Percentiles rank a stretch among this genome's conserved stretches.
These are phyloP conservation scores for Cryptosporidium xiaoi DNA, from an alignment of 169 alveolate genomes.

Conservation along the genomic window DNA sequence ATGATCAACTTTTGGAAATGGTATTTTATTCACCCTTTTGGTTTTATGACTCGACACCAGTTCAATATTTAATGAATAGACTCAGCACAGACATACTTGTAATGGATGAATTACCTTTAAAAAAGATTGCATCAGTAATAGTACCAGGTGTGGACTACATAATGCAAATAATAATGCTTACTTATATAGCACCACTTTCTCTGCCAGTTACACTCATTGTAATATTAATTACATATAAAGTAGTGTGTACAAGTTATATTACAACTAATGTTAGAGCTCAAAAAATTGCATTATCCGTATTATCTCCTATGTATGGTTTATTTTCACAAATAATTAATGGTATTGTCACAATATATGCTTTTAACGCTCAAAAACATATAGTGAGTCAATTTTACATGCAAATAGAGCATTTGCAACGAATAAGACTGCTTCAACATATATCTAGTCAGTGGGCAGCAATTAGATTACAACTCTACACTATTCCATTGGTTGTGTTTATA, in stretches of 20 bases:
- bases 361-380: slow-evolving; percentile 44
- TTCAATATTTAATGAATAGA: slow-evolving; percentile 42
- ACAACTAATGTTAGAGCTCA: slow-evolving; percentile 54
- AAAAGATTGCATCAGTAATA: slow-evolving; percentile 62
- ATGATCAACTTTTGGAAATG: slow-evolving; percentile 7
- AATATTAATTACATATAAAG: slow-evolving; percentile 24
- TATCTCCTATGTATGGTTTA: slow-evolving; percentile 59
- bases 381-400: slow-evolving; percentile 38
- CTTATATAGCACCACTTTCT: slow-evolving; percentile 34
- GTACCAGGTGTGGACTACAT: slow-evolving; percentile 58
- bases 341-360: slow-evolving; percentile 30
- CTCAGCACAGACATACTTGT: slow-evolving; percentile 62
- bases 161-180: slow-evolving; percentile 35
- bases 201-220: slow-evolving; percentile 40
- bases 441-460: slow-evolving; percentile 75
- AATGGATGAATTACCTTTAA: slow-evolving; percentile 58
- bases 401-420: slow-evolving; percentile 65
- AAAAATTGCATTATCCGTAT: slow-evolving; percentile 39
- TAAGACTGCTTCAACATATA: slow-evolving; percentile 49
- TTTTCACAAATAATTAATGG: slow-evolving; percentile 63
- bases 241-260: slow-evolving; percentile 38
- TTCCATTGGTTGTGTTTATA: slow-evolving; percentile 43
- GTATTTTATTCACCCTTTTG: slow-evolving; percentile 57
- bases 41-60: slow-evolving; percentile 58
- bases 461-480: slow-evolving; percentile 51